Evolutionary conservation across 306 rosid species (phyloP).

Genomic region (Inga laurina): DNA sequence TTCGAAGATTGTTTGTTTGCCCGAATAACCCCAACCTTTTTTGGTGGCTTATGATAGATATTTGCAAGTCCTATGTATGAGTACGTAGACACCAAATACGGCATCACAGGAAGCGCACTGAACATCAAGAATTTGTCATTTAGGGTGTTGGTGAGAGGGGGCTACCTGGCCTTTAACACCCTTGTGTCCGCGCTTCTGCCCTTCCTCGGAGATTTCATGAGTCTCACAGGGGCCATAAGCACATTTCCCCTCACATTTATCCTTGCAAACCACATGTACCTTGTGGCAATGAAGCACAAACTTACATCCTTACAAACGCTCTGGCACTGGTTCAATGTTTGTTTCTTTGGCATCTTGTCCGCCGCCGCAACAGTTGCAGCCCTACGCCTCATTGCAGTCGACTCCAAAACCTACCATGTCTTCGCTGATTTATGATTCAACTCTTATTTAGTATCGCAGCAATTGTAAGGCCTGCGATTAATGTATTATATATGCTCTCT

Average conservation of each 20-base stretch:
- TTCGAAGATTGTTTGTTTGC: no score
- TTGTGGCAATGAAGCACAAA: conserved; percentile 70
- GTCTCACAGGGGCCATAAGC: conserved; percentile 94
- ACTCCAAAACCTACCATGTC: conserved; percentile 76
- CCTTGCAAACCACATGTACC: conserved; percentile 93
- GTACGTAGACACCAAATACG: conserved; percentile 72
- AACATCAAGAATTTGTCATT: conserved; percentile 55
- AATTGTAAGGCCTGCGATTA: background rate
- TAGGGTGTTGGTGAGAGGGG: conserved; percentile 69
- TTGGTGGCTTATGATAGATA: conserved; percentile 48
- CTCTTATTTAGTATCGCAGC: conserved; percentile 4
- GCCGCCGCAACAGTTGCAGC: conserved; percentile 74
- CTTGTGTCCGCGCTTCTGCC: conserved; percentile 79
- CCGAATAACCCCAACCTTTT: no score
- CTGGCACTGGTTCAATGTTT: conserved; percentile 89
- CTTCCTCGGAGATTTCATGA: conserved; percentile 97
- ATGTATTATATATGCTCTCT: conserved; percentile 1
- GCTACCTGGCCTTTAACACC: conserved; percentile 73
- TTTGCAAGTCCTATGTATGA: conserved; percentile 98
- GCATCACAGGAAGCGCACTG: conserved; percentile 75
- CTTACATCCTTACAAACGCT: conserved; percentile 45
- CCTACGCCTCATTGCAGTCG: conserved; percentile 71
- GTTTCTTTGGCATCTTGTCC: conserved; percentile 64
- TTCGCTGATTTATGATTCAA: conserved; percentile 76
- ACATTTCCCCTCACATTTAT: conserved; percentile 92